phyloP scores from a whole-genome alignment of 1,139 yeast species.

The Diutina neorugosa region DNA sequence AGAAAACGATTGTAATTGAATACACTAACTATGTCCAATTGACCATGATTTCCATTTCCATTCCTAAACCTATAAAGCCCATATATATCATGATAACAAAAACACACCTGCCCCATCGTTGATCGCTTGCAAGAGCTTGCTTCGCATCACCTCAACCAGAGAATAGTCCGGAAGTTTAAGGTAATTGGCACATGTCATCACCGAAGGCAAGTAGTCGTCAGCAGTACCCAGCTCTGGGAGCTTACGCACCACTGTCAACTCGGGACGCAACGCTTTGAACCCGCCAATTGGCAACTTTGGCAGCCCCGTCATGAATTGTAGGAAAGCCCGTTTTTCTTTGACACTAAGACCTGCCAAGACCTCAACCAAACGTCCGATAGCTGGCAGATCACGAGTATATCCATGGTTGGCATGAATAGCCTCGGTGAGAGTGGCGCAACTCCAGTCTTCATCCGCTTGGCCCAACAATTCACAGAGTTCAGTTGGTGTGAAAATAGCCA shows the following conservation, averaged over 20 bases:
- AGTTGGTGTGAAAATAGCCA: slow-evolving; percentile 26
- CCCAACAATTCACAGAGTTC: slow-evolving; percentile 26
- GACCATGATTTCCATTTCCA: neutral
- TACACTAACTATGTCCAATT: too few species aligned
- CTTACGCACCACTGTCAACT: slow-evolving; percentile 78
- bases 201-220: slow-evolving; percentile 91
- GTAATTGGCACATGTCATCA: slow-evolving; percentile 97
- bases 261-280: slow-evolving; percentile 71
- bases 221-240: slow-evolving; percentile 57
- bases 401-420: slow-evolving; percentile 86
- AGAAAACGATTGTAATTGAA: too few species aligned
- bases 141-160: slow-evolving; percentile 42
- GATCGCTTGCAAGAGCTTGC: slow-evolving; percentile 56
- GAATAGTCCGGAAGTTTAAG: slow-evolving; percentile 81
- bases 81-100: slow-evolving; percentile 41
- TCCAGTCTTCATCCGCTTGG: slow-evolving; percentile 82
- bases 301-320: slow-evolving; percentile 87
- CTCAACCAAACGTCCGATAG: slow-evolving; percentile 47
- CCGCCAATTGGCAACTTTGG: slow-evolving; percentile 94
- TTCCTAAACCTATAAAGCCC: neutral
- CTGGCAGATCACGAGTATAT: slow-evolving; percentile 56
- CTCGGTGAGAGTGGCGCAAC: slow-evolving; percentile 43
- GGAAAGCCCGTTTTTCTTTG: slow-evolving; percentile 54
- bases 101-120: slow-evolving; percentile 87
- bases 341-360: slow-evolving; percentile 43